Evolutionary conservation across 2,329 filamentous ascomycete genomes (phyloP).

Genomic region (Pyricularia sp.): DNA sequence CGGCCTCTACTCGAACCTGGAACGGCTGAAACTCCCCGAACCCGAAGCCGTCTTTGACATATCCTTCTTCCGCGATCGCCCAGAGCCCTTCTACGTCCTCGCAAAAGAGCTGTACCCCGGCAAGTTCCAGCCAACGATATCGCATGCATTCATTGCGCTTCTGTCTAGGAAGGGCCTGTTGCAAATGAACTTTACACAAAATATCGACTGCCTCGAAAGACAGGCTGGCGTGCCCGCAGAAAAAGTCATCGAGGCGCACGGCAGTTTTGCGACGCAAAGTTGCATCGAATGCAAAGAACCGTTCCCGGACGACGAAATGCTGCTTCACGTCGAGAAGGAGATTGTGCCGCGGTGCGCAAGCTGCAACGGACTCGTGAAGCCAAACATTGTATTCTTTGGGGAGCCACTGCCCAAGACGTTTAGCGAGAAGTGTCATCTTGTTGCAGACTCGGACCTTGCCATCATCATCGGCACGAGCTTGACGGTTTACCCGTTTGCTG

Average conservation of each 20-base stretch:
- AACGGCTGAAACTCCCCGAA: constrained; percentile 74
- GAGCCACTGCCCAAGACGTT: constrained; percentile 82
- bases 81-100: constrained; percentile 83
- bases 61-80: constrained; percentile 73
- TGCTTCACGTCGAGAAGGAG: constrained; percentile 53
- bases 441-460: constrained; percentile 60
- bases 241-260: constrained; percentile 85
- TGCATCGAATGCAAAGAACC: constrained; percentile 76
- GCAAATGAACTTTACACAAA: constrained; percentile 88
- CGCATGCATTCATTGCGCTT: constrained; percentile 80
- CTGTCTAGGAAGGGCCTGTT: constrained; percentile 72
- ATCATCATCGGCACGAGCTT: constrained; percentile 87
- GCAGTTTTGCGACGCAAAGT: constrained; percentile 80
- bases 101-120: constrained; percentile 90
- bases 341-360: constrained; percentile 61
- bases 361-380: constrained; percentile 85
- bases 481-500: constrained; percentile 78
- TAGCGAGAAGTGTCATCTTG: constrained; percentile 43
- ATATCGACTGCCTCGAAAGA: constrained; percentile 92
- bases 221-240: constrained; percentile 73
- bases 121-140: constrained; percentile 77
- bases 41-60: constrained; percentile 95
- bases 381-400: constrained; percentile 97
- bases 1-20: constrained; percentile 87
- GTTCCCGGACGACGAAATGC: constrained; percentile 70